Conservation (phyloP, 176 grass and related monocot genomes). For the Lolium rigidum region DNA sequence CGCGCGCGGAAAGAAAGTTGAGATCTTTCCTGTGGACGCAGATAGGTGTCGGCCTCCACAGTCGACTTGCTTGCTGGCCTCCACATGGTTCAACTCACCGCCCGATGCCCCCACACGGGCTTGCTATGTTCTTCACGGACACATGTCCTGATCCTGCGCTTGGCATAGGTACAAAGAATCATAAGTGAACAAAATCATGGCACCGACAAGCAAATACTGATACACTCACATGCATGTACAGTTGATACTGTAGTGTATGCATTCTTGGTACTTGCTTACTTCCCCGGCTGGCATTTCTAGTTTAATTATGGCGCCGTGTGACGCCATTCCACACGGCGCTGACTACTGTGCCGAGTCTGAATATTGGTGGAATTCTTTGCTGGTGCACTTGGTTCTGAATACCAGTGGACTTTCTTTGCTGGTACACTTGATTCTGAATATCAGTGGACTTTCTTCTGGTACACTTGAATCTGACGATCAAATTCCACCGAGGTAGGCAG, state of each 20-base stretch:
- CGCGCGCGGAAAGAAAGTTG: background rate
- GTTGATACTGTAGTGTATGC: too few relatives aligned
- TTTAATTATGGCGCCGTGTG: conserved; percentile 46
- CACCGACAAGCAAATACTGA: too few relatives aligned
- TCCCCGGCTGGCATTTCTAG: conserved; percentile 33
- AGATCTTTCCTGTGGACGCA: conserved; percentile 28
- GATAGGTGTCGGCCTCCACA: background rate
- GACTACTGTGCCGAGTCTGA: background rate
- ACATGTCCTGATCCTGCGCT: too few relatives aligned
- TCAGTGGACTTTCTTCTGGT: too few relatives aligned
- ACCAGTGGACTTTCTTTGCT: background rate
- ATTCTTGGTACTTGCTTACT: conserved; percentile 4
- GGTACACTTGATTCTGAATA: too few relatives aligned
- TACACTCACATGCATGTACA: too few relatives aligned
- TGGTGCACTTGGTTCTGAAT: background rate
- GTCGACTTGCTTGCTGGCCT: background rate
- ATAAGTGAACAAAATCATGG: too few relatives aligned
- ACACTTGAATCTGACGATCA: background rate
- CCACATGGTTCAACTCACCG: conserved; percentile 48
- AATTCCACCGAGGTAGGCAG: conserved; percentile 20
- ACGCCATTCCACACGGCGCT: background rate
- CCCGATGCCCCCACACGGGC: conserved; percentile 20
- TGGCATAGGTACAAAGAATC: too few relatives aligned
- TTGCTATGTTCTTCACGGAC: conserved; percentile 9
- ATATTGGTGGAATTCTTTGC: background rate